Evolutionary conservation across 2,329 filamentous ascomycete genomes (phyloP).

Genomic region (Falciphora oryzae): DNA sequence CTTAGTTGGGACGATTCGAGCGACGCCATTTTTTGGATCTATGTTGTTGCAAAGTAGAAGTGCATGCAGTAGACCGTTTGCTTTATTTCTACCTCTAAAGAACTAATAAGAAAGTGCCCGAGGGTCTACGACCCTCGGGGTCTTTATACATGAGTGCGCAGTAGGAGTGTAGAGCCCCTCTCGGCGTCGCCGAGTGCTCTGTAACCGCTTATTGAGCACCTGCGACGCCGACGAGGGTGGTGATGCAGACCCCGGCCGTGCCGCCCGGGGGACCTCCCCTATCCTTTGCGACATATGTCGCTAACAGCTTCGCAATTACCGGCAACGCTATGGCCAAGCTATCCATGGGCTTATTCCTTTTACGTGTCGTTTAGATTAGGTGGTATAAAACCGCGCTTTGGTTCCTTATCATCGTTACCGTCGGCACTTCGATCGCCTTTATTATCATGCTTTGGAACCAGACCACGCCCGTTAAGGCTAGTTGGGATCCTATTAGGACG

Average conservation of each 20-base stretch:
- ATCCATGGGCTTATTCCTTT: constrained; percentile 32
- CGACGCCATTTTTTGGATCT: constrained; percentile 33
- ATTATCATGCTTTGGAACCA: constrained; percentile 34
- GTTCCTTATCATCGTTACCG: constrained; percentile 25
- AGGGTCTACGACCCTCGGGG: too few relatives aligned
- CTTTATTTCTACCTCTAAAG: too few relatives aligned
- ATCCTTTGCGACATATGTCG: constrained; percentile 32
- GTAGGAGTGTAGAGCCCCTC: too few relatives aligned
- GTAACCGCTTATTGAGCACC: too few relatives aligned
- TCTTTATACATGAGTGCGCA: too few relatives aligned
- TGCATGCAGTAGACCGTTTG: too few relatives aligned
- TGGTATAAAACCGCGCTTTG: constrained; percentile 29
- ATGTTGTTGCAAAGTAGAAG: too few relatives aligned
- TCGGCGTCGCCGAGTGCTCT: too few relatives aligned
- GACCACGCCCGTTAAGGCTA: constrained; percentile 28
- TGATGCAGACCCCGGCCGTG: too few relatives aligned
- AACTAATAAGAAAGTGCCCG: too few relatives aligned
- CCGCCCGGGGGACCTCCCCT: too few relatives aligned
- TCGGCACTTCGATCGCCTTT: constrained; percentile 24
- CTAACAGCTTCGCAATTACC: constrained; percentile 27
- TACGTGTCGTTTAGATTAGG: constrained; percentile 29
- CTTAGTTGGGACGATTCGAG: constrained; percentile 25
- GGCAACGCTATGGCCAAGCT: constrained; percentile 34
- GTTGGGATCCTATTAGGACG: constrained; percentile 31
- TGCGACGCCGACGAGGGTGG: too few relatives aligned